These are phyloP conservation scores for Tausonia pullulans DNA, from an alignment of 1,284 basidiomycete genomes.

Conservation along the genomic window DNA sequence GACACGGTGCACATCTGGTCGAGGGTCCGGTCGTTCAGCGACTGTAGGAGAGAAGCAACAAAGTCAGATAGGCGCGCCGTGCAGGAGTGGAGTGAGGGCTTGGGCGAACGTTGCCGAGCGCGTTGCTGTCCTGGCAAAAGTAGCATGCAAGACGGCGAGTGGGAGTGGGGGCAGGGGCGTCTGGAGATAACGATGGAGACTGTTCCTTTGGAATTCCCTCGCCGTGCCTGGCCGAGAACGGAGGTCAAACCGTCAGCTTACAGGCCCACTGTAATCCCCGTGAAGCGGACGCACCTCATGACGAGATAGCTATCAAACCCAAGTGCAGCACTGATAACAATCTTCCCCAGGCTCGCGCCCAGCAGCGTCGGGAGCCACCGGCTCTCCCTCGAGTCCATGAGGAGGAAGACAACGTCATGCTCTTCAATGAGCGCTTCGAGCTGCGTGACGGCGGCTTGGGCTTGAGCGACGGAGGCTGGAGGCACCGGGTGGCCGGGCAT, in stretches of 20 bases:
- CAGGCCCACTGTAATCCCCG: constrained; percentile 5
- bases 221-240: constrained; percentile 20
- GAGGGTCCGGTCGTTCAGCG: constrained; percentile 81
- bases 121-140: constrained; percentile 97
- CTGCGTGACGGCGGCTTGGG: constrained; percentile 53
- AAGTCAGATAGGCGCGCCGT: constrained; percentile 49
- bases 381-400: constrained; percentile 97
- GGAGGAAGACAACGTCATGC: constrained; percentile 81
- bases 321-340: constrained; percentile 87
- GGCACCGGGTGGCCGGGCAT: constrained; percentile 95
- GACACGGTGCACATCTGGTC: constrained; percentile 99
- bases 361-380: constrained; percentile 90
- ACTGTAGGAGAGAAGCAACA: constrained; percentile 41
- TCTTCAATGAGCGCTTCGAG: constrained; percentile 67
- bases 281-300: constrained; percentile 51
- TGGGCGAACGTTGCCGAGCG: constrained; percentile 72
- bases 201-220: not conserved
- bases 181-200: not conserved
- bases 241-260: constrained; percentile 18
- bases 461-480: constrained; percentile 43
- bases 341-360: constrained; percentile 72
- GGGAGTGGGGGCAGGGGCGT: not conserved
- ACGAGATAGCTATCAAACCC: constrained; percentile 95
- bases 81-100: constrained; percentile 24
- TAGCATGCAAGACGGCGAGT: constrained; percentile 66